Base-by-base conservation (phyloP, 176 grass and related monocot genomes). In the Poa pratensis region DNA sequence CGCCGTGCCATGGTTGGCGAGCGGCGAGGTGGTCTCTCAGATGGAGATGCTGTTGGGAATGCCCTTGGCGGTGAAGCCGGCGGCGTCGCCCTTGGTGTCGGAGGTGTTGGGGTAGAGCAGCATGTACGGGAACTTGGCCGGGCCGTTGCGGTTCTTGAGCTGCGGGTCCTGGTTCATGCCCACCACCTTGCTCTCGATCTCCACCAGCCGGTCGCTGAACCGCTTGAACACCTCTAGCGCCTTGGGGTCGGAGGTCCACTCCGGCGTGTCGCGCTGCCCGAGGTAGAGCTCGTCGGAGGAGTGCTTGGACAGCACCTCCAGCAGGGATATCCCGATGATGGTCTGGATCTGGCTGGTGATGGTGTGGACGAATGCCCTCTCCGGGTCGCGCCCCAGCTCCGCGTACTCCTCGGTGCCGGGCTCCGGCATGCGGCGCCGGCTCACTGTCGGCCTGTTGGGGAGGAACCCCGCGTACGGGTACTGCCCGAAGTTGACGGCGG, bases 401-500 rank as follows among this genome's bases (percentile, higher is more conserved):
- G 24, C 45, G 73, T 95, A 92, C 80, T 48, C 88, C 22, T 82
- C 0, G 3, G 83, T 92, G 0, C 88, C 88, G 0, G 83, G 90
- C 81, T 90, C 90, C 24, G 93, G 93, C 93, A 95, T 95, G 37
- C 67, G 79, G 1, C 82, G 82, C 3, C 93, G 90, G 88, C 93
- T 95, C 49, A 95, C 84, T 8, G 93, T 95, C 19, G 93, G 90
- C 10, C 93, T 55, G 90, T 90, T 95, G 17, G 90, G 93, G 18
- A 90, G 90, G 90, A 89, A 95, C 13, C 93, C 93, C 0, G 93
- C 93, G 86, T 95, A 95, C 9, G 93, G 82, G 66, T 92, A 95
- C 90, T 95, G 93, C 6, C 93, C 93, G 75, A 95, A 95, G 88
- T 95, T 95, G n/a, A 95, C 93, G 9, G 93, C 93, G 9, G 93